Percentiles rank a stretch among this genome's conserved stretches.
Conservation (phyloP, 805 yeast species). For the Yamadazyma akitaensis region DNA sequence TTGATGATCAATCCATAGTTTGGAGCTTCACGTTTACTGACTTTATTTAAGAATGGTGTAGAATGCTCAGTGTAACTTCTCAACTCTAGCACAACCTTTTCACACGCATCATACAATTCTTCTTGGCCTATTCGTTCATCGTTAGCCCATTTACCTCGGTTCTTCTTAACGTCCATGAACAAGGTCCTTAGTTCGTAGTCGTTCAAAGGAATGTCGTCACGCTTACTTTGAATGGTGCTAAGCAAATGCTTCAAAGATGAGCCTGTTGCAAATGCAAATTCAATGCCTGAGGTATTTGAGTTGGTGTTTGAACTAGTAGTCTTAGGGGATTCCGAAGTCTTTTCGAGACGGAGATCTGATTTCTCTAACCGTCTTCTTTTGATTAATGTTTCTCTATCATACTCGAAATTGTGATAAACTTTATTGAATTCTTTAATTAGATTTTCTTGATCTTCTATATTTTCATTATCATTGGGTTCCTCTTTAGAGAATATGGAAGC, state of each 20-base stretch:
- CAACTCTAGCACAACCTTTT: slow-evolving; percentile 85
- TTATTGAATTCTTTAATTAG: slow-evolving; percentile 64
- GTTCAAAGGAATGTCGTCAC: slow-evolving; percentile 70
- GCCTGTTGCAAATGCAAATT: slow-evolving; percentile 34
- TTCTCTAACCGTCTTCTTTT: slow-evolving; percentile 77
- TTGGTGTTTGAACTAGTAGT: slow-evolving; percentile 12
- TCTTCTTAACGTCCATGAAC: slow-evolving; percentile 89
- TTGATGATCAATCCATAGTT: slow-evolving; percentile 88
- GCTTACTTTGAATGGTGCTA: slow-evolving; percentile 69
- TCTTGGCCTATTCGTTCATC: slow-evolving; percentile 96
- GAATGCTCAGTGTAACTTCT: slow-evolving; percentile 95
- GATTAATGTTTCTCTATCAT: slow-evolving; percentile 69
- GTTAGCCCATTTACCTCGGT: slow-evolving; percentile 96
- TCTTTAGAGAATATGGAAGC: slow-evolving; percentile 20
- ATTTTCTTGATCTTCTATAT: slow-evolving; percentile 38
- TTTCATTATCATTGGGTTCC: slow-evolving; percentile 7
- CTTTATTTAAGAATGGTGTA: slow-evolving; percentile 91
- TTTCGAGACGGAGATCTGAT: slow-evolving; percentile 66
- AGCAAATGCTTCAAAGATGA: slow-evolving; percentile 69
- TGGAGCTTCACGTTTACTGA: slow-evolving; percentile 97
- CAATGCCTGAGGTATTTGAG: slow-evolving; percentile 23
- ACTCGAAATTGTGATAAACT: slow-evolving; percentile 72
- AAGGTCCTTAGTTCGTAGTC: slow-evolving; percentile 82
- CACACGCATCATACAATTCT: slow-evolving; percentile 96
- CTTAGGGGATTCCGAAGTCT: slow-evolving; percentile 14